Percentiles rank a stretch among this genome's conserved stretches.
These are phyloP conservation scores for Forsythia viridissima DNA, from an alignment of 257 asterid genomes.

Conservation along the genomic window DNA sequence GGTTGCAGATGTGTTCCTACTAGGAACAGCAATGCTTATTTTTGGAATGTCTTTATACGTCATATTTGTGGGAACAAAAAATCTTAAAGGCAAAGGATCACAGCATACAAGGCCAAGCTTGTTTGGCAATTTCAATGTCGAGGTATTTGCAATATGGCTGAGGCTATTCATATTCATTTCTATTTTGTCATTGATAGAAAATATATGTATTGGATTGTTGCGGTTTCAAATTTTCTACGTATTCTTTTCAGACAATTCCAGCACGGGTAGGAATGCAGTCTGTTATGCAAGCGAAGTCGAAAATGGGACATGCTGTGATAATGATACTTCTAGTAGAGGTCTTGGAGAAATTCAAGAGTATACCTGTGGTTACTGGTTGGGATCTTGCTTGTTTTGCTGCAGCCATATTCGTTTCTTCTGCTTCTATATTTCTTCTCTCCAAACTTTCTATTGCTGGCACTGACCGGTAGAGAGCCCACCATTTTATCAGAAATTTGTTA, in stretches of 20 bases:
- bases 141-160: constrained; percentile 19
- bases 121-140: constrained; percentile 27
- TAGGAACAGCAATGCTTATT: constrained; percentile 78
- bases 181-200: background rate
- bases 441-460: constrained; percentile 34
- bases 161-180: too few species aligned
- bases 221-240: background rate
- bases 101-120: constrained; percentile 23
- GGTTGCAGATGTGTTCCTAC: constrained; percentile 71
- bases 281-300: constrained; percentile 70
- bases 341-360: constrained; percentile 65
- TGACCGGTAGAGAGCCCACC: background rate
- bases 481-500: background rate
- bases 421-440: constrained; percentile 70
- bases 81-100: constrained; percentile 17
- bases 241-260: constrained; percentile 43
- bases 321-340: constrained; percentile 86
- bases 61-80: constrained; percentile 64
- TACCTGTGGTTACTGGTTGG: constrained; percentile 51
- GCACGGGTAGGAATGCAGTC: constrained; percentile 57
- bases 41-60: constrained; percentile 68
- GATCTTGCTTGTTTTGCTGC: constrained; percentile 88
- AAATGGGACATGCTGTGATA: constrained; percentile 74
- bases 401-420: constrained; percentile 62
- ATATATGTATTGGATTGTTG: background rate